Evolutionary conservation across 2,329 filamentous ascomycete genomes (phyloP), one percentile per base, ranked within the genome.

Genomic region (Aspergillus sclerotialis): DNA sequence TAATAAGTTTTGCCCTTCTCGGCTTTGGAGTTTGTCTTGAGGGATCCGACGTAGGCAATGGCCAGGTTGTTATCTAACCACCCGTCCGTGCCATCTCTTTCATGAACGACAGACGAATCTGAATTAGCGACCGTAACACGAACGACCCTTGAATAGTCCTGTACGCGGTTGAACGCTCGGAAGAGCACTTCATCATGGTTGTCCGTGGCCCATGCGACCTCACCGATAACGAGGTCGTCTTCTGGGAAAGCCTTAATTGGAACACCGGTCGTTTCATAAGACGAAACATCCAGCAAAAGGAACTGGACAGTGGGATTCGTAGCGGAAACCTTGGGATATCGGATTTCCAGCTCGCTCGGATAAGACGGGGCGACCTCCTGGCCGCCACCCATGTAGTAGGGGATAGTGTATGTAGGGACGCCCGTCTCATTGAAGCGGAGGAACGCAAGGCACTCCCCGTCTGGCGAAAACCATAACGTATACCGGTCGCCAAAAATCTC

Each of bases 381-480:
- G 37, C 69, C 64, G 34, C 75, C 66, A n/a, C n/a, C n/a, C 73
- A 80, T 81, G 55, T 77, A 84, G 56, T 82, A 83, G 0, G 77
- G 76, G 8, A 84, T 69, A 0, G 71, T 76, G 54, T 76, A 83
- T 1, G 78, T 82, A 3, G 68, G 71, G 5, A 84, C 80, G 1
- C 78, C 79, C 0, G 78, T 82, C 64, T 84, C 76, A 56, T 95
- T 89, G 12, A 89, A 94, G 21, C 86, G 79, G 42, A 95, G 68
- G 59, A 92, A 95, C 12, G 89, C 85, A 36, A 95, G 64, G 55
- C 83, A 92, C 50, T 84, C 80, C 33, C 87, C 87, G 55, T 90
- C 84, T 21, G 82, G 76, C 18, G 86, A 89, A 84, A 87, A 95
- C 90, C 89, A 95, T 1, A 87, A 86, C 3, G 86, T 87, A 43